Conservation (phyloP, 106 monocot species). For the Dendrobium huoshanense region DNA sequence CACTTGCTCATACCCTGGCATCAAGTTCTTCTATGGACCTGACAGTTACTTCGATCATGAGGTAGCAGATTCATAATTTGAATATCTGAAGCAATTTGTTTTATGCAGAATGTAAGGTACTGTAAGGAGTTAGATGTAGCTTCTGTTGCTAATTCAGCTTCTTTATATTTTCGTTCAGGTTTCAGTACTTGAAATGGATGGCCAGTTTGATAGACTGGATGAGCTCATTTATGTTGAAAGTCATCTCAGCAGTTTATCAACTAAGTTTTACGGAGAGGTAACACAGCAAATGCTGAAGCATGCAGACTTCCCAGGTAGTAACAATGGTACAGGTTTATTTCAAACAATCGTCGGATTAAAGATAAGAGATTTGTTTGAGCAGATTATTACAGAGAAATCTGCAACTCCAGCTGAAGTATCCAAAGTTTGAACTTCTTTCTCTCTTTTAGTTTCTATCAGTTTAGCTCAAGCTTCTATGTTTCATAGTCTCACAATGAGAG, state of each 20-base stretch:
- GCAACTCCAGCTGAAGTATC: constrained; percentile 46
- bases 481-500: no score
- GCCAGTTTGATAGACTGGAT: constrained; percentile 92
- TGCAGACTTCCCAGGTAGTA: constrained; percentile 89
- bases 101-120: no score
- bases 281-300: constrained; percentile 97
- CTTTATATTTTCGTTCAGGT: constrained; percentile 29
- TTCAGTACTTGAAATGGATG: constrained; percentile 95
- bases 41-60: constrained; percentile 67
- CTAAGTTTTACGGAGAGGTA: constrained; percentile 96
- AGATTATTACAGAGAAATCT: constrained; percentile 51
- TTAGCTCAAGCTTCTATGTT: background rate
- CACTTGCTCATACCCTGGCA: constrained; percentile 93
- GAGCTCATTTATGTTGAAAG: constrained; percentile 98
- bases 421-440: constrained; percentile 30
- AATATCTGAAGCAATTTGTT: no score
- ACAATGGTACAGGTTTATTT: constrained; percentile 94
- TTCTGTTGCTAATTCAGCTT: background rate
- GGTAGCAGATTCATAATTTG: constrained; percentile 20
- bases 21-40: constrained; percentile 85
- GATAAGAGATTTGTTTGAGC: constrained; percentile 87
- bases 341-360: constrained; percentile 89
- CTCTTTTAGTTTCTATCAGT: no score
- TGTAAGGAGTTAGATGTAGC: background rate
- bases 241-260: constrained; percentile 87